phyloP scores from a whole-genome alignment of 2,329 filamentous ascomycete species.

The Fusarium camptoceras region DNA sequence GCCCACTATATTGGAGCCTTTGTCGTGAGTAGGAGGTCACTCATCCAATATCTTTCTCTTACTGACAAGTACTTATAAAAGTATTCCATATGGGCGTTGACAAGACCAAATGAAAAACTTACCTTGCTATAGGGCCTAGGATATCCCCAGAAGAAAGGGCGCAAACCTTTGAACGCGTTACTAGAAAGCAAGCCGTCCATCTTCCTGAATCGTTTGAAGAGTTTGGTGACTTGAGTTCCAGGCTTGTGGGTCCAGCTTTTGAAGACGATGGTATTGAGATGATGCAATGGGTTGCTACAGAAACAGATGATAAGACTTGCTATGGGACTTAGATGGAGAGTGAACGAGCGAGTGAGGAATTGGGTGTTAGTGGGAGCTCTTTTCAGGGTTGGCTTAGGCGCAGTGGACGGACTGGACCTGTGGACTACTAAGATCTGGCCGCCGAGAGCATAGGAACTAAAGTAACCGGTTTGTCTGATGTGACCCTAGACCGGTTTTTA shows the following conservation, averaged over 20 bases:
- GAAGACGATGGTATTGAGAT: background rate
- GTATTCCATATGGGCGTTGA: background rate
- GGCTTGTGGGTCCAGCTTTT: background rate
- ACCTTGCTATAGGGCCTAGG: background rate
- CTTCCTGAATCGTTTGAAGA: background rate
- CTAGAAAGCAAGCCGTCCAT: background rate
- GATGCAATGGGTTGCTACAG: background rate
- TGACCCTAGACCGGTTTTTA: too few relatives aligned
- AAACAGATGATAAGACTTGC: background rate
- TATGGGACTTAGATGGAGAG: background rate
- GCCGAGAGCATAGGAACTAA: too few relatives aligned
- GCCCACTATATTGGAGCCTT: background rate
- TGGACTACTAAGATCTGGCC: too few relatives aligned
- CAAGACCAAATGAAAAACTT: background rate
- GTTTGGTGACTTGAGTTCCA: background rate
- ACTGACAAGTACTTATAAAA: background rate
- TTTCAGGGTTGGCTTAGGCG: background rate
- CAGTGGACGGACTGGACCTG: background rate
- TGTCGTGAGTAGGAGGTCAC: background rate
- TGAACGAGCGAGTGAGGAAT: background rate
- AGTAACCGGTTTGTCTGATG: too few relatives aligned
- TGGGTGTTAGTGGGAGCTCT: background rate
- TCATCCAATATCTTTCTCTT: fast-evolving
- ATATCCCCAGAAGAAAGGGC: background rate
- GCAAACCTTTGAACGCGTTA: background rate